These are phyloP conservation scores for Bipolaris sorokiniana DNA, from an alignment of 2,329 filamentous ascomycete genomes.

Conservation along the genomic window DNA sequence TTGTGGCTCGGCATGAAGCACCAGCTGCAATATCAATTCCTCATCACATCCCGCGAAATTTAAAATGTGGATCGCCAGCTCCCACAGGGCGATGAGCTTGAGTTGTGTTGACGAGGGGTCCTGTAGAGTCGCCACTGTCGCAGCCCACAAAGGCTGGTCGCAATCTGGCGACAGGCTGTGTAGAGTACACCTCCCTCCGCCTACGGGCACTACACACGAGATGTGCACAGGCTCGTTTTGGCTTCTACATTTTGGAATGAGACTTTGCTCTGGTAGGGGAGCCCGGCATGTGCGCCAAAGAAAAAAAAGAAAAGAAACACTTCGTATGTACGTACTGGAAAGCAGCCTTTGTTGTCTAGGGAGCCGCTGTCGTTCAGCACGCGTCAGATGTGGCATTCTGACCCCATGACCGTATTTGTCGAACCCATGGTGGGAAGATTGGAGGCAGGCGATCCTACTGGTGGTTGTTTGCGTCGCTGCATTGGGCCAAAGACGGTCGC, in stretches of 20 bases:
- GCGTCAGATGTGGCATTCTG: neutral
- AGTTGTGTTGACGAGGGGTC: neutral
- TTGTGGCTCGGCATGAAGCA: neutral
- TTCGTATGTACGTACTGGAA: too few species aligned
- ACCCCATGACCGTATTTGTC: neutral
- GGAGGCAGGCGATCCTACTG: neutral
- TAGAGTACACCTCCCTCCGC: too few species aligned
- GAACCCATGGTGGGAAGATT: neutral
- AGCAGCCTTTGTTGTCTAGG: too few species aligned
- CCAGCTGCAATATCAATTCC: neutral
- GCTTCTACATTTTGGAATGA: too few species aligned
- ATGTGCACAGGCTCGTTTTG: neutral
- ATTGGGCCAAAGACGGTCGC: neutral
- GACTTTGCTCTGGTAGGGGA: too few species aligned
- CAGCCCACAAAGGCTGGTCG: neutral
- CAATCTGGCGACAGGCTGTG: neutral
- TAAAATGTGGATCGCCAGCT: neutral
- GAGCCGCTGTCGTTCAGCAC: too few species aligned
- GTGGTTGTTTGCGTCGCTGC: neutral
- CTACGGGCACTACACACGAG: neutral
- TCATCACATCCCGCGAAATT: neutral
- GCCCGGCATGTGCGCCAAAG: too few species aligned
- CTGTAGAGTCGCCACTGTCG: neutral
- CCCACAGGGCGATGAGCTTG: neutral
- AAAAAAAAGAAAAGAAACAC: too few species aligned